Conservation (phyloP, 257 asterid species). For the Salvia miltiorrhiza region DNA sequence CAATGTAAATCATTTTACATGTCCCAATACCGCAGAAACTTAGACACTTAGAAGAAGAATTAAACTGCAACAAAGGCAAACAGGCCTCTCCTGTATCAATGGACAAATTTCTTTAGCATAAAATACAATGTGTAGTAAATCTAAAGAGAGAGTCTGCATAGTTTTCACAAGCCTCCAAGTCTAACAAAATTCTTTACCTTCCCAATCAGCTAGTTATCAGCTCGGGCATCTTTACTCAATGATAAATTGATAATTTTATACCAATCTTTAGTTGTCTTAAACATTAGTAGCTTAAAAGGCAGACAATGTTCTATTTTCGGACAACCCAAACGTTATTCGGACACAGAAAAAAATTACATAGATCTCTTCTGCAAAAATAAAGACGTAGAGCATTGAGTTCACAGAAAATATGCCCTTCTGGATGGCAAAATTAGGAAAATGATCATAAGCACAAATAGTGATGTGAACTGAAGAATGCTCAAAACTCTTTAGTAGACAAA, state of each 20-base stretch:
- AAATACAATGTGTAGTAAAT: neutral
- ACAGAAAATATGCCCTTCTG: neutral
- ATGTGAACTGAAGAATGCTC: neutral
- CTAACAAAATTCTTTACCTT: neutral
- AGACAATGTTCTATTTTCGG: neutral
- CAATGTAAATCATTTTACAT: neutral
- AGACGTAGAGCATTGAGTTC: neutral
- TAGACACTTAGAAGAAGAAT: constrained; percentile 7
- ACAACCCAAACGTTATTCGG: neutral
- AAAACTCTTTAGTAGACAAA: too few species aligned
- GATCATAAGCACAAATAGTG: neutral
- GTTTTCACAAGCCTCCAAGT: neutral
- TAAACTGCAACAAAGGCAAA: neutral
- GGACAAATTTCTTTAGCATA: neutral
- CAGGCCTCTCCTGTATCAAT: neutral
- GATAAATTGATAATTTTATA: neutral
- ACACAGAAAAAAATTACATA: neutral
- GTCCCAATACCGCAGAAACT: neutral
- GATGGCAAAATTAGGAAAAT: neutral
- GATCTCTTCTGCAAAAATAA: constrained; percentile 1
- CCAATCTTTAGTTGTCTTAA: neutral
- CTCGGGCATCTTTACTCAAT: neutral
- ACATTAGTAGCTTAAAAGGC: neutral
- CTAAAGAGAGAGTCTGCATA: neutral
- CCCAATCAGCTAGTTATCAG: neutral